Evolutionary conservation across 1,139 yeast genomes (phyloP), one percentile per base, ranked within the genome.

Genomic region (Nakaseomyces delphensis): DNA sequence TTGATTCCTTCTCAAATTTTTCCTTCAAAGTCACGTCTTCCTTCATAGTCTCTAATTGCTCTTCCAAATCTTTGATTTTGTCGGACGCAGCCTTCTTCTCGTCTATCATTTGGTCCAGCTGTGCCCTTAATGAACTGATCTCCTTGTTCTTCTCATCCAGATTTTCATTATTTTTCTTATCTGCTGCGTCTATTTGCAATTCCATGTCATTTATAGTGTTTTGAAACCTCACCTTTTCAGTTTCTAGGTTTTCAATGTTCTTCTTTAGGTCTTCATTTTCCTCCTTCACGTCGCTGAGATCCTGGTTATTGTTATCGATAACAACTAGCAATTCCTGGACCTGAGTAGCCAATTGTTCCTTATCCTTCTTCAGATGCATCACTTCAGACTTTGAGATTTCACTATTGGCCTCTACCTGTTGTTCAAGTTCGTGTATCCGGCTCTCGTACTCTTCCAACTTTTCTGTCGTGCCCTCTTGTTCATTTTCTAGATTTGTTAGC

Each of bases 401-500:
- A 40, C 42, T 44, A 18, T 39, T 46, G 13, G 43, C 45, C 43
- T 57, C 57, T 2, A 60, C 42, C 40, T 57, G 48, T 3, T 43
- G 46, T 33, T 55, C 56, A 37, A 54, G 40, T 20, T 43, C 50
- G 28, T 51, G 59, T 24, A 52, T 44, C 37, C 44, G 39, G 4
- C 39, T 35, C 36, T 52, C 54, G 29, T 56, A 46, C 15, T 47
- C 42, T 13, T 43, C 27, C 16, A 50, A 64, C 25, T 78, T 75
- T 36, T 61, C 66, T 16, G 79, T 73, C 37, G 83, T 61, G 39
- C 74, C 65, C 48, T 82, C 89, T 55, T 85, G 77, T 57, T 85
- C 95, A 31, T 67, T 67, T 50, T 80, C 83, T 46, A 83, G 63
- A 37, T 71, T 73, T 1, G 65, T 62, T 25, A 76, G 68, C 54